phyloP scores from a whole-genome alignment of 2,329 filamentous ascomycete genomes.

The Cryoendolithus antarcticus region DNA sequence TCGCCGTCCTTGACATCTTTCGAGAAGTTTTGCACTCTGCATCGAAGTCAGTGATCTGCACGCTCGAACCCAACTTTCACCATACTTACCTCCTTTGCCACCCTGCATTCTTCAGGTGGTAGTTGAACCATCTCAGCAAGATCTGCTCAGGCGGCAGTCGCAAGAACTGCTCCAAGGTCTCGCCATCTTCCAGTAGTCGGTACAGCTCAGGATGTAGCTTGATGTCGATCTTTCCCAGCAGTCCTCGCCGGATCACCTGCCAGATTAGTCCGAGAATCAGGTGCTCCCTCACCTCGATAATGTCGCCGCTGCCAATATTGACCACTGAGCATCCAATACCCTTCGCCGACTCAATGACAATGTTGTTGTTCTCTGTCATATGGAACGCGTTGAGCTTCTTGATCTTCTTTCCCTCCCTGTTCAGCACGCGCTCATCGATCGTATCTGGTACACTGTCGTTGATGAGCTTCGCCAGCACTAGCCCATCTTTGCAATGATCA shows the following conservation, averaged over 20 bases:
- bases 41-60: slow-evolving; percentile 8
- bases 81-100: slow-evolving; percentile 55
- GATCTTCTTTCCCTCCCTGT: slow-evolving; percentile 78
- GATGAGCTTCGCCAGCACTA: slow-evolving; percentile 95
- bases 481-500: slow-evolving; percentile 90
- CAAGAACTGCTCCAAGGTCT: slow-evolving; percentile 95
- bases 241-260: slow-evolving; percentile 91
- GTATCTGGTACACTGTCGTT: slow-evolving; percentile 99
- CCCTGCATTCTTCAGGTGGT: slow-evolving; percentile 97
- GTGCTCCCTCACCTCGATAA: slow-evolving; percentile 95
- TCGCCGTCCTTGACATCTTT: slow-evolving; percentile 92
- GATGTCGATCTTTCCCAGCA: slow-evolving; percentile 96
- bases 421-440: slow-evolving; percentile 96
- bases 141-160: slow-evolving; percentile 95
- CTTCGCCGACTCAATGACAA: slow-evolving; percentile 98
- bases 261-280: slow-evolving; percentile 93
- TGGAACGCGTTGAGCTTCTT: slow-evolving; percentile 95
- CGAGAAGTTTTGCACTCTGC: slow-evolving; percentile 84
- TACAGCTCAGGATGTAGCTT: slow-evolving; percentile 97
- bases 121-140: slow-evolving; percentile 95
- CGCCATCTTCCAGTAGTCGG: slow-evolving; percentile 82
- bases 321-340: slow-evolving; percentile 98
- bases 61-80: background rate
- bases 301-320: slow-evolving; percentile 94
- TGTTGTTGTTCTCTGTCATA: slow-evolving; percentile 99